phyloP scores from a whole-genome alignment of 257 asterid species.

The Mitragyna speciosa region DNA sequence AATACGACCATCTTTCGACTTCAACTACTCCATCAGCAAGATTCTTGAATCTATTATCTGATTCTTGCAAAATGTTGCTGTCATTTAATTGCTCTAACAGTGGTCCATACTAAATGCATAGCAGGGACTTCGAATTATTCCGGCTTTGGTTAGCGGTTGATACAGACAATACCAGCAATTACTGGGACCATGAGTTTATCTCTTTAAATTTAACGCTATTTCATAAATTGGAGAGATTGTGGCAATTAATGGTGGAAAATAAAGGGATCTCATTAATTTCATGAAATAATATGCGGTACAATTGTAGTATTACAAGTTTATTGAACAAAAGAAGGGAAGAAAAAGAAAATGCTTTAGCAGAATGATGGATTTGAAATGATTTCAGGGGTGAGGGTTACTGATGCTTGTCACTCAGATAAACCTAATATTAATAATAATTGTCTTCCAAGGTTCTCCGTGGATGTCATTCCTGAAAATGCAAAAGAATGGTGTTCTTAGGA shows the following conservation, averaged over 20 bases:
- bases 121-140: conserved; percentile 7
- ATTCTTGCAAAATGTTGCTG: conserved; percentile 21
- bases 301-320: conserved; percentile 4
- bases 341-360: not conserved
- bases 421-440: not conserved
- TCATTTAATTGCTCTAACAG: conserved; percentile 6
- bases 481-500: not conserved
- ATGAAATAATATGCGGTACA: not conserved
- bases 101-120: conserved; percentile 10
- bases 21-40: conserved; percentile 13
- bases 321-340: conserved; percentile 3
- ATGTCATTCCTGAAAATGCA: conserved; percentile 15
- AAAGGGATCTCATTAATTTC: conserved; percentile 27
- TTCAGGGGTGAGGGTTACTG: conserved; percentile 12
- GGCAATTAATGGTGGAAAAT: not conserved
- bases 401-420: conserved; percentile 2
- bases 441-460: conserved; percentile 11
- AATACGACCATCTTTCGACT: conserved; percentile 21
- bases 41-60: conserved; percentile 36
- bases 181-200: not conserved
- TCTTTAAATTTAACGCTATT: not conserved
- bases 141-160: conserved; percentile 13
- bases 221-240: conserved; percentile 1
- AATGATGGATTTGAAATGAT: no score
- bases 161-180: conserved; percentile 7